phyloP scores from a whole-genome alignment of 257 asterid species.

The Solanum tarapatanum region DNA sequence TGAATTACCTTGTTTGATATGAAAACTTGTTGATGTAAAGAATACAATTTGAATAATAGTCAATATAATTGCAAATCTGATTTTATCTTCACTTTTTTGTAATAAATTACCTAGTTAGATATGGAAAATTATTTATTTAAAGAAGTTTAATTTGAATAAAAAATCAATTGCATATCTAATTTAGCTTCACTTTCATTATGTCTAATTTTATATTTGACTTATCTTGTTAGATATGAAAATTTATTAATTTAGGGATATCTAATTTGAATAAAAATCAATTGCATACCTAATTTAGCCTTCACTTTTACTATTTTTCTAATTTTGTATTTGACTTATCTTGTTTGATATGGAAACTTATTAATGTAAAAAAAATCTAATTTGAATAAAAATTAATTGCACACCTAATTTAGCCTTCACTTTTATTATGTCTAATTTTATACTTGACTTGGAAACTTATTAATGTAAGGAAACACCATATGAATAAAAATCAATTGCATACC shows the following conservation, averaged over 20 bases:
- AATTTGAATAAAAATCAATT: background rate
- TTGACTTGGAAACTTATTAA: background rate
- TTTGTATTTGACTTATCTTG: background rate
- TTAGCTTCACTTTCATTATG: background rate
- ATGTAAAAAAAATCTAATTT: too few relatives aligned
- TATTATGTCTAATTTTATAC: background rate
- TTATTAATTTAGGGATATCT: background rate
- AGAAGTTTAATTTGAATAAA: background rate
- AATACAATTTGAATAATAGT: background rate
- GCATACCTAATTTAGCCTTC: background rate
- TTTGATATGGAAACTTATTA: background rate
- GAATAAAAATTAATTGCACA: background rate
- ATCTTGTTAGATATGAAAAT: background rate
- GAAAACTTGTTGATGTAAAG: background rate
- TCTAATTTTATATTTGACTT: background rate
- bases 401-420: background rate
- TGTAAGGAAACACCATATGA: background rate
- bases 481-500: background rate
- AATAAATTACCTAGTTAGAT: background rate
- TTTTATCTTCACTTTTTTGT: background rate
- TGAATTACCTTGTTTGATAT: background rate
- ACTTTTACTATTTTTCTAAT: background rate
- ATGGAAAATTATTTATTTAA: background rate
- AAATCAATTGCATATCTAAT: background rate
- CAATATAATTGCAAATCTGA: background rate